Conservation (phyloP, 495 filamentous ascomycete species). For the Lepidopterella palustris region DNA sequence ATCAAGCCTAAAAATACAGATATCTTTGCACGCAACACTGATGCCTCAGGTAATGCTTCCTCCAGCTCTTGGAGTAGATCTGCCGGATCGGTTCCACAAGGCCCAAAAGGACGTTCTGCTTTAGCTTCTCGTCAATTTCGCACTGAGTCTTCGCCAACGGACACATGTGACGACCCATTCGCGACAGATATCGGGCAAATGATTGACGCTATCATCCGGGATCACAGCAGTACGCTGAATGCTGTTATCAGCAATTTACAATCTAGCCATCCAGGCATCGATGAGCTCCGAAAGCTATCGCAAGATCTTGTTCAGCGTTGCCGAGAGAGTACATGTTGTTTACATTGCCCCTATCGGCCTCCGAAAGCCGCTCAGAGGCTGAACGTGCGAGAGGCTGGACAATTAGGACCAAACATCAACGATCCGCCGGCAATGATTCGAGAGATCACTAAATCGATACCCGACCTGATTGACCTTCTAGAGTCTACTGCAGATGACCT, state of each 20-base stretch:
- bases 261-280: slow-evolving; percentile 9
- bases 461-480: slow-evolving; percentile 21
- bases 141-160: slow-evolving; percentile 11
- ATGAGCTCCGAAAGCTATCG: slow-evolving; percentile 25
- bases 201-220: slow-evolving; percentile 27
- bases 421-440: slow-evolving; percentile 11
- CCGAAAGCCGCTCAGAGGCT: slow-evolving; percentile 22
- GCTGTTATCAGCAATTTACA: slow-evolving; percentile 27
- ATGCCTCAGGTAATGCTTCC: neutral
- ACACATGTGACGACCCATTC: slow-evolving; percentile 21
- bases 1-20: neutral
- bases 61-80: neutral
- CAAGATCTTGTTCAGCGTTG: slow-evolving; percentile 17
- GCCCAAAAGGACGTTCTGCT: neutral
- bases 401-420: slow-evolving; percentile 21
- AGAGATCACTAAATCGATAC: slow-evolving; percentile 12
- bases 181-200: slow-evolving; percentile 24
- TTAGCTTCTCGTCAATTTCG: neutral
- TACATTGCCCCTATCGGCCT: slow-evolving; percentile 3
- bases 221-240: slow-evolving; percentile 27
- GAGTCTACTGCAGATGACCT: slow-evolving; percentile 27
- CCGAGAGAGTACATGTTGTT: neutral
- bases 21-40: neutral
- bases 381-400: slow-evolving; percentile 19
- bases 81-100: slow-evolving; percentile 6